Evolutionary conservation across 305 asterid genomes (phyloP).

Genomic region (Petunia hybrid): DNA sequence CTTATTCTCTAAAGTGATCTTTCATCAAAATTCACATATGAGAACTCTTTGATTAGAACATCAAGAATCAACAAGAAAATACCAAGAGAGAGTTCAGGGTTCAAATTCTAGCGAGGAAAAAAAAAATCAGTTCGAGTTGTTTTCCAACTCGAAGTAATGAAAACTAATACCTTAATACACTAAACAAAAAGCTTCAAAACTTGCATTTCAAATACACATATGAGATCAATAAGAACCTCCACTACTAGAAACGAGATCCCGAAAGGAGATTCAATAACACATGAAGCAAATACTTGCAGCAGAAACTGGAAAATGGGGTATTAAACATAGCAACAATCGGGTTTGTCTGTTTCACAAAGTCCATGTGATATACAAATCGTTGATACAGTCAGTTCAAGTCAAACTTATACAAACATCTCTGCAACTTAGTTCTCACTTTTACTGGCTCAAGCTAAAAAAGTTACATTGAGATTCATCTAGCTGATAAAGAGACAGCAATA

Average conservation of each 20-base stretch:
- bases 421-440: constrained; percentile 14
- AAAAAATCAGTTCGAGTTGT: neutral
- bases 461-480: neutral
- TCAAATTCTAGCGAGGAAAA: neutral
- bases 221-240: constrained; percentile 19
- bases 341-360: constrained; percentile 21
- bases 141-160: neutral
- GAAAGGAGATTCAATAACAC: neutral
- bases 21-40: neutral
- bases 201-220: neutral
- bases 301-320: constrained; percentile 7
- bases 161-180: neutral
- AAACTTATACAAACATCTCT: neutral
- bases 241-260: neutral
- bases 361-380: neutral
- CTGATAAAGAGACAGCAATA: neutral
- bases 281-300: neutral
- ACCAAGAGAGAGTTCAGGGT: neutral
- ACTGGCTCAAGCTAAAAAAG: neutral
- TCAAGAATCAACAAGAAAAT: constrained; percentile 4
- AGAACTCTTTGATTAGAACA: neutral
- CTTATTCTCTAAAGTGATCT: neutral
- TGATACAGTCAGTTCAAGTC: neutral
- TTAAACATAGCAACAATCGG: neutral
- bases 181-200: constrained; percentile 15